Evolutionary conservation across 2,329 filamentous ascomycete genomes (phyloP).

Genomic region (Fusarium pilosicola): DNA sequence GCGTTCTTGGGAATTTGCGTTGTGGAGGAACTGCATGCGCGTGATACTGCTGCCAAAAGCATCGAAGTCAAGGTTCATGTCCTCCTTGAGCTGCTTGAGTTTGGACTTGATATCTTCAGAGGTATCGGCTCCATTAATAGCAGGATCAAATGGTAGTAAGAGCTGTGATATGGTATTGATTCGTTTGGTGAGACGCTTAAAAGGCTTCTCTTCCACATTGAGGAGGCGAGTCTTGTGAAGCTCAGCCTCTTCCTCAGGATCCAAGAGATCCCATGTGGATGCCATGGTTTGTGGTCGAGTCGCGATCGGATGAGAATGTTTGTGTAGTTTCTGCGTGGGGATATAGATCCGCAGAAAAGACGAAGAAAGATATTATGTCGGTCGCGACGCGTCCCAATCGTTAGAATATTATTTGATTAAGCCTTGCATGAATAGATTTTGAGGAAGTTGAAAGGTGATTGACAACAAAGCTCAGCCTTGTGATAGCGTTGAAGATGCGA

Average conservation of each 20-base stretch:
- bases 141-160: conserved; percentile 43
- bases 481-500: conserved; percentile 10
- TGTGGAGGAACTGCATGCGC: conserved; percentile 86
- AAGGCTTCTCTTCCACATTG: conserved; percentile 91
- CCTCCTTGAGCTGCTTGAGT: conserved; percentile 78
- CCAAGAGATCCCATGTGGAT: conserved; percentile 71
- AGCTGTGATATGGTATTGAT: conserved; percentile 76
- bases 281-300: conserved; percentile 41
- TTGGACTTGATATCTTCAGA: conserved; percentile 58
- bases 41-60: conserved; percentile 87
- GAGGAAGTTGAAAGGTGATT: neutral
- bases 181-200: conserved; percentile 86
- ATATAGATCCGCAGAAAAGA: neutral
- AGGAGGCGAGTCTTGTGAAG: conserved; percentile 89
- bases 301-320: conserved; percentile 1
- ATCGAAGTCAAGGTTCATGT: conserved; percentile 87
- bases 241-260: conserved; percentile 81
- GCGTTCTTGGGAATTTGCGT: conserved; percentile 85
- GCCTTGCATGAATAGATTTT: neutral
- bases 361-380: neutral
- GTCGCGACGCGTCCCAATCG: neutral
- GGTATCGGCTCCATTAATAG: conserved; percentile 56
- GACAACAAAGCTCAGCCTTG: conserved; percentile 38
- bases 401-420: neutral
- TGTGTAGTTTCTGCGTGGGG: neutral